Evolutionary conservation across 163 green algal species (phyloP).

Genomic region (Scenedesmus sp.): DNA sequence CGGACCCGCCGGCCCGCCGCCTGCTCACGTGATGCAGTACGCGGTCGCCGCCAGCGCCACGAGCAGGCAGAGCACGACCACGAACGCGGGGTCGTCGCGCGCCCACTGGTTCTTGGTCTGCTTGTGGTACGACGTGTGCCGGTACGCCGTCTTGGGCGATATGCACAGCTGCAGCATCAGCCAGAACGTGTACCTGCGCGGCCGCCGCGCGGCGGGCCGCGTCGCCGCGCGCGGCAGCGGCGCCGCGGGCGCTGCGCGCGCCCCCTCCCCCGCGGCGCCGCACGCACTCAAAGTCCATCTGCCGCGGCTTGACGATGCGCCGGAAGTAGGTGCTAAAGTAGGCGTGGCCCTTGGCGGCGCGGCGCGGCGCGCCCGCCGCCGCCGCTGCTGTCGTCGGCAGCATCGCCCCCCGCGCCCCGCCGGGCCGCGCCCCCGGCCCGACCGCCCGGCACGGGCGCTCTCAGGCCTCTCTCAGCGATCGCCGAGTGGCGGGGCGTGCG

Average conservation of each 20-base stretch:
- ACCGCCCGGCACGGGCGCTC: too few species aligned
- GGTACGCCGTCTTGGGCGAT: constrained; percentile 94
- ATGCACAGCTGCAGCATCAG: constrained; percentile 94
- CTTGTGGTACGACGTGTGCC: constrained; percentile 94
- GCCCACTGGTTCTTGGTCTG: constrained; percentile 99
- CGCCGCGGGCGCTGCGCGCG: background rate
- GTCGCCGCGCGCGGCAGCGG: background rate
- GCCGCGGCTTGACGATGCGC: constrained; percentile 76
- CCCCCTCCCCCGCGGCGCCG: too few species aligned
- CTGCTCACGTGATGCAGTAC: constrained; percentile 85
- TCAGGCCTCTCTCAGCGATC: too few species aligned
- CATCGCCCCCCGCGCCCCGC: background rate
- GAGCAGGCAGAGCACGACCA: constrained; percentile 84
- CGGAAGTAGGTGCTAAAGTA: constrained; percentile 70
- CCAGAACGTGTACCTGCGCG: constrained; percentile 92
- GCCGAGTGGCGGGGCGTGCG: too few species aligned
- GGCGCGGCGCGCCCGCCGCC: background rate
- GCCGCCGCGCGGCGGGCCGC: background rate
- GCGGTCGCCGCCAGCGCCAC: constrained; percentile 71
- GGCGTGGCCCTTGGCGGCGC: constrained; percentile 5
- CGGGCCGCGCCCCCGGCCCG: too few species aligned
- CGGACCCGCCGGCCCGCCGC: constrained; percentile 42
- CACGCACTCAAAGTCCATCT: constrained; percentile 87
- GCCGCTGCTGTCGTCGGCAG: constrained; percentile 22
- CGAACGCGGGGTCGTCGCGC: constrained; percentile 95